phyloP scores from a whole-genome alignment of 2,329 filamentous ascomycete genomes.

The Clathrospora elynae region DNA sequence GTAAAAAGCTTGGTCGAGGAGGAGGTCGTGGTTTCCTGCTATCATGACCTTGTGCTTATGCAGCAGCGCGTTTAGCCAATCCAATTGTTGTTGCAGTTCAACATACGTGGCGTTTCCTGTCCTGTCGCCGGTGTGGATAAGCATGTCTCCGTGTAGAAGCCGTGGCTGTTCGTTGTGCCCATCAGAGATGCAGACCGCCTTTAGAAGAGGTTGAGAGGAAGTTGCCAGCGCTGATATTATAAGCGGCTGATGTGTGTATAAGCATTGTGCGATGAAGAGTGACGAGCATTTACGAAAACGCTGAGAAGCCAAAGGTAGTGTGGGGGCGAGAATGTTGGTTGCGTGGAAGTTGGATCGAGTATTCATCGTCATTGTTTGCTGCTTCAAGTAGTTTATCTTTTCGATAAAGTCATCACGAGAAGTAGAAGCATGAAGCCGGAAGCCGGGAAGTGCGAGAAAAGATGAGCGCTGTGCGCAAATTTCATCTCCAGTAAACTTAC shows the following conservation, averaged over 20 bases:
- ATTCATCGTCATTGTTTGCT: too few species aligned
- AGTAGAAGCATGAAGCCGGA: too few species aligned
- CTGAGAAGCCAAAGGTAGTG: not conserved
- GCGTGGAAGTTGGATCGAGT: not conserved
- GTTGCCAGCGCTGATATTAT: not conserved
- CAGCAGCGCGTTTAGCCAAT: slow-evolving; percentile 75
- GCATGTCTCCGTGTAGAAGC: slow-evolving; percentile 76
- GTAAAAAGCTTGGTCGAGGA: slow-evolving; percentile 14
- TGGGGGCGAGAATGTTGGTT: slow-evolving; percentile 1
- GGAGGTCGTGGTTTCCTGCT: slow-evolving; percentile 78
- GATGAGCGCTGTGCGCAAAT: too few species aligned
- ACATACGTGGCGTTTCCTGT: slow-evolving; percentile 69
- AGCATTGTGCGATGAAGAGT: not conserved
- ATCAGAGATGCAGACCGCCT: slow-evolving; percentile 84
- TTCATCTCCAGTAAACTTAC: too few species aligned
- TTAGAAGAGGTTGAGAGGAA: slow-evolving; percentile 61
- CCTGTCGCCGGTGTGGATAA: slow-evolving; percentile 87
- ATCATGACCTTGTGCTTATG: slow-evolving; percentile 79
- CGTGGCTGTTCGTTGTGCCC: slow-evolving; percentile 64
- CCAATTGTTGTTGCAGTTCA: slow-evolving; percentile 75
- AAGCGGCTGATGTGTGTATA: not conserved
- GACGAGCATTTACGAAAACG: not conserved
- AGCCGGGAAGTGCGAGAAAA: too few species aligned
- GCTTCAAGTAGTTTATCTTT: too few species aligned
- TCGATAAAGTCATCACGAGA: too few species aligned